Evolutionary conservation across 345 rosid genomes (phyloP), one percentile per base, ranked within the genome.

Genomic region (Populus tremula): DNA sequence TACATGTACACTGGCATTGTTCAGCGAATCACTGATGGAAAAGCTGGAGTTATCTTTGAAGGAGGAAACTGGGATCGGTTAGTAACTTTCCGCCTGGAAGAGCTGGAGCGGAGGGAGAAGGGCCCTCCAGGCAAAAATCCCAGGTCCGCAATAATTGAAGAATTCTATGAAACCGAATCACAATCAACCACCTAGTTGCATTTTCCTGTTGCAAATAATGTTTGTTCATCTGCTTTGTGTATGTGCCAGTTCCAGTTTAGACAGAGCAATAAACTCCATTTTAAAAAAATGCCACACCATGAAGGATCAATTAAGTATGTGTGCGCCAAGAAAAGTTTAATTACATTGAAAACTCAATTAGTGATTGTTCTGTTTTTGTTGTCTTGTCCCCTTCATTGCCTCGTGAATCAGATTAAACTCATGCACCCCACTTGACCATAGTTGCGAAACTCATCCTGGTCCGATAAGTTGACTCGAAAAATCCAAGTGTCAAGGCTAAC

Each of bases 1-100:
- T 88, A 92, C 86, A 92, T 87, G 98, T 93, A 92, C 77, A 89
- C 94, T 43, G 97, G 97, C 78, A 90, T 96, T 64, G 97, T 93
- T 73, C 99, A 93, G 86, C 81, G 98, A 68, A 95, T 95, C 79
- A 91, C 97, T 0, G 98, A 95, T 79, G 99, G 96, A 6, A 93
- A 90, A 81, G 97, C 96, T 1, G 98, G 96, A 54, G 96, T 95
- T 18, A 82, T 92, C 74, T 89, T 95, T 6, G 97, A 93, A 82
- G 97, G 99, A 81, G 96, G 99, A 68, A 90, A 83, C 76, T 89
- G 97, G 96, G 97, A 93, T 79, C 87, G 90, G 65, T 72, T 95
- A 77, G 85, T 93, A 10, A 91, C 98, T 17, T 90, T 92, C 85
- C 80, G 91, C 74, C 91, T 92, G 38, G 94, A 92, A 63, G 96